Base-by-base conservation (phyloP, 2,329 filamentous ascomycete species). In the Ophiostoma tasmaniense region DNA sequence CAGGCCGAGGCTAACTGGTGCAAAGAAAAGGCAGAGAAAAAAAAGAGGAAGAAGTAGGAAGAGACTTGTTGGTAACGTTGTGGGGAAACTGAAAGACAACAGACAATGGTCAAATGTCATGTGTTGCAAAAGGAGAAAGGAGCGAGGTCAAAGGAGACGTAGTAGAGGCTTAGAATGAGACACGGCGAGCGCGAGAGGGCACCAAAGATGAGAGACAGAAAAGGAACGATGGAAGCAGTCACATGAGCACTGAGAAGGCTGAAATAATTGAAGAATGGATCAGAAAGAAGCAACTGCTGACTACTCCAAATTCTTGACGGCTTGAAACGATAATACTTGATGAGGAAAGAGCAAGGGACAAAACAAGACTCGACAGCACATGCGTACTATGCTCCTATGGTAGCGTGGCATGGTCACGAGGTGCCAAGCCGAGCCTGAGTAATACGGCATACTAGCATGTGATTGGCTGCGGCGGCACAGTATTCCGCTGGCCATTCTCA, bases 401-500 rank as follows among this genome's bases (percentile, higher is more conserved):
- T 55, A 61, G 55, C 55, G 55, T 61, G 25, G 55, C 55, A 61
- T 4, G 25, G 17, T 61, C 55, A 61, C 55, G 55, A 61, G 50
- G 55, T 61, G 55, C 55, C 55, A 61, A 61, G 55, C 14, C 25
- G 55, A 61, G n/a, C 50, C 50, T 55, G 50, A 55, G n/a, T 55
- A 55, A 61, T 28, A 30, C 55, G 14, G 22, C 55, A 61, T 30
- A 17, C 55, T 61, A 25, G 3, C 25, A 28, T 30, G 14, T 61
- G 55, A 61, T 61, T 61, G 55, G 55, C 50, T 55, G 50, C 5
- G 22, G 50, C 11, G 22, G 50, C 10, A n/a, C 42, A n/a, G 17
- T 20, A 1, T 45, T 8, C 17, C 42, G 42, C 50, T 55, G n/a
- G n/a, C 3, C 3, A 33, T 8, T 33, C 33, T 8, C 33, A 33